Conservation (phyloP, 345 rosid genomes). For the Angophora floribunda region DNA sequence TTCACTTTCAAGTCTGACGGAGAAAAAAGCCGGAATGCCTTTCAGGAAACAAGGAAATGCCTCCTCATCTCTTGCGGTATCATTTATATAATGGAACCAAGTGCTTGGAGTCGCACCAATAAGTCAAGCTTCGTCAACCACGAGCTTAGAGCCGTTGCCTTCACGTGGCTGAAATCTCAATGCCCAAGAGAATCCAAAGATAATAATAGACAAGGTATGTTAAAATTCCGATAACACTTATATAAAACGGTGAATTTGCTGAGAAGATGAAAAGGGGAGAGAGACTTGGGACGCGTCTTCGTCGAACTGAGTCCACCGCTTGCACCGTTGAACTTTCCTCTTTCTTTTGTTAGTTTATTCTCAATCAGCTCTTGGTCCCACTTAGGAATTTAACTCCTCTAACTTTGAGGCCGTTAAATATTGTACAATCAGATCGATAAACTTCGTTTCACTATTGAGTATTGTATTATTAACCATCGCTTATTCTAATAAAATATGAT, state of each 20-base stretch:
- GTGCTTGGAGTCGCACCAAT: neutral
- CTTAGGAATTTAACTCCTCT: too few relatives aligned
- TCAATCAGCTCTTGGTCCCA: too few relatives aligned
- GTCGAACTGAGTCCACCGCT: too few relatives aligned
- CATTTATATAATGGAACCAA: neutral
- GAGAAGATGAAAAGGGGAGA: neutral
- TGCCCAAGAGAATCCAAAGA: neutral
- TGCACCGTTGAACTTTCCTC: too few relatives aligned
- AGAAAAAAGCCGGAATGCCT: neutral
- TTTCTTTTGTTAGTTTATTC: rapidly evolving
- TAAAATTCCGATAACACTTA: too few relatives aligned
- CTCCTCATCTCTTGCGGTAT: neutral
- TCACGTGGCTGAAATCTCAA: rapidly evolving
- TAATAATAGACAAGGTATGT: too few relatives aligned
- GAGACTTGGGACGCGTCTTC: neutral
- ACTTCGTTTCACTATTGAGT: too few relatives aligned
- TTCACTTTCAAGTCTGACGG: neutral
- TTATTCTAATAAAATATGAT: too few relatives aligned
- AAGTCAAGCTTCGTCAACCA: neutral
- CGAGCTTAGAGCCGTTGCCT: rapidly evolving
- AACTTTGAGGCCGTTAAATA: too few relatives aligned
- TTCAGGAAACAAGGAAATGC: neutral
- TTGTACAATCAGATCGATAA: too few relatives aligned
- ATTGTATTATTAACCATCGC: too few relatives aligned
- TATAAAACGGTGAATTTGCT: rapidly evolving